These are phyloP conservation scores for Cryomyces antarcticus DNA, from an alignment of 495 filamentous ascomycete genomes.

Conservation along the genomic window DNA sequence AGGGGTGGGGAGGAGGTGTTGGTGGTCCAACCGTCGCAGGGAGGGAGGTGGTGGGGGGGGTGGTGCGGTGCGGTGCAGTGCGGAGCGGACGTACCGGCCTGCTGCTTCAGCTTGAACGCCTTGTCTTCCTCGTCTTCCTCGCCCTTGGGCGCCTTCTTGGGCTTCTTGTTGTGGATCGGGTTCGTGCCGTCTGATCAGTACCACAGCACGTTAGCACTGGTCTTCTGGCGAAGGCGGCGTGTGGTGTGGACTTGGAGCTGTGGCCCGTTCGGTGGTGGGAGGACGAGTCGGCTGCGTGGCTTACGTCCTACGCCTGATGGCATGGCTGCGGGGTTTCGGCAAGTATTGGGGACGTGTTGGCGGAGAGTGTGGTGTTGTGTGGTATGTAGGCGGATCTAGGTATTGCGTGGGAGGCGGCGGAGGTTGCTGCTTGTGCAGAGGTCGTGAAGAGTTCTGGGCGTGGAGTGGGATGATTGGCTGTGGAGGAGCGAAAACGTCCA, in stretches of 20 bases:
- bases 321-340: not conserved
- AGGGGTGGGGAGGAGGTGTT: too few species aligned
- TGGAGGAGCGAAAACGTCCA: too few species aligned
- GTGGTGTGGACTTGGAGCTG: not conserved
- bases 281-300: not conserved
- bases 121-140: conserved; percentile 20
- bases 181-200: conserved; percentile 17
- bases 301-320: conserved; percentile 6
- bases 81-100: conserved; percentile 10
- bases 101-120: conserved; percentile 19
- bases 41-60: too few species aligned
- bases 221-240: not conserved
- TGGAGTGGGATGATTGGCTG: too few species aligned
- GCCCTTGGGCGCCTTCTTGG: conserved; percentile 13
- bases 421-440: too few species aligned
- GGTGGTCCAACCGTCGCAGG: too few species aligned
- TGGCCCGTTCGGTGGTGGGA: not conserved
- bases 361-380: not conserved
- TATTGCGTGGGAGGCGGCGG: too few species aligned
- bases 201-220: not conserved
- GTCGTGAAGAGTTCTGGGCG: too few species aligned
- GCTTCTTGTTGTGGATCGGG: conserved; percentile 23
- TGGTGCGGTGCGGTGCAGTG: not conserved
- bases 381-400: too few species aligned
- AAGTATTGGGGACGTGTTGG: not conserved